These are phyloP conservation scores for Starmerella bombi DNA, from an alignment of 805 yeast species.

Conservation along the genomic window DNA sequence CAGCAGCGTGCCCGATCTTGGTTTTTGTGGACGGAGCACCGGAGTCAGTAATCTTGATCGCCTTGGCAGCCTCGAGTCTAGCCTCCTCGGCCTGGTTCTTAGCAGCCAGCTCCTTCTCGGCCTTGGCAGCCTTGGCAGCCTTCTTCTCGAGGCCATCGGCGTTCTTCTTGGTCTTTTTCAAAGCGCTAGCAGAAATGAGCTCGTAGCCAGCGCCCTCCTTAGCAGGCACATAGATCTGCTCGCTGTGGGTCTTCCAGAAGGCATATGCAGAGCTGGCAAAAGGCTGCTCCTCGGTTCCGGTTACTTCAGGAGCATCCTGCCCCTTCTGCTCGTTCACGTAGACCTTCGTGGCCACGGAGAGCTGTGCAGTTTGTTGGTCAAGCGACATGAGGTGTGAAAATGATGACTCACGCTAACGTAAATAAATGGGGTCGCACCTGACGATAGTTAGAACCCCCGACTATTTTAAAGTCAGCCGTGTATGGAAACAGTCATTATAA, in stretches of 20 bases:
- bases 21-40: conserved; percentile 60
- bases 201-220: conserved; percentile 39
- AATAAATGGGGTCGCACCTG: too few species aligned
- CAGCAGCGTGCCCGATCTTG: conserved; percentile 48
- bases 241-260: conserved; percentile 33
- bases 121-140: conserved; percentile 47
- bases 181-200: conserved; percentile 77
- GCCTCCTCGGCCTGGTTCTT: conserved; percentile 52
- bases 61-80: conserved; percentile 63
- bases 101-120: conserved; percentile 41
- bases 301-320: conserved; percentile 34
- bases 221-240: conserved; percentile 42
- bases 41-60: conserved; percentile 57
- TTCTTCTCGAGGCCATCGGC: conserved; percentile 82
- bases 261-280: conserved; percentile 80
- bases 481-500: too few species aligned
- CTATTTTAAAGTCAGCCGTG: too few species aligned
- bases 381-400: too few species aligned
- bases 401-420: neutral
- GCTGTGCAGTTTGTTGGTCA: conserved; percentile 15
- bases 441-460: too few species aligned
- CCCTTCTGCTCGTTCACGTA: conserved; percentile 52
- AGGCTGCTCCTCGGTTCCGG: conserved; percentile 59
- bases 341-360: conserved; percentile 15
- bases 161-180: conserved; percentile 94